Conservation (phyloP, 164 flowering plant species). For the Vitis riparia region DNA sequence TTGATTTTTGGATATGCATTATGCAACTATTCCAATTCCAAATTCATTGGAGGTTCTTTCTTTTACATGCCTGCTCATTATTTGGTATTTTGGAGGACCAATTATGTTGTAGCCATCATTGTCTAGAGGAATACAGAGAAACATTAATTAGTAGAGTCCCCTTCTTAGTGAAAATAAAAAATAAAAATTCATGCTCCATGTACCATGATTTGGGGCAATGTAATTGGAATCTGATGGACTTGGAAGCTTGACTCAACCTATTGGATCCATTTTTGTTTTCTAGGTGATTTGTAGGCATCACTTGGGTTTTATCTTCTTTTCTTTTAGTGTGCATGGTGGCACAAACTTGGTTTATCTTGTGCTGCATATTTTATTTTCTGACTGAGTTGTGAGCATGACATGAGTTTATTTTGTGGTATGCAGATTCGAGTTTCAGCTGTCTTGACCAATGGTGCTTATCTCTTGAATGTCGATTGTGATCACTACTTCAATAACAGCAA, state of each 20-base stretch:
- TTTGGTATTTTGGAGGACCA: neutral
- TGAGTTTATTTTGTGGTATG: slow-evolving; percentile 12
- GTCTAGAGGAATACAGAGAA: neutral
- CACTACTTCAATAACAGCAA: slow-evolving; percentile 99
- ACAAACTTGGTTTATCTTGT: neutral
- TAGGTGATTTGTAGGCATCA: neutral
- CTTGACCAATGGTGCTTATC: slow-evolving; percentile 92
- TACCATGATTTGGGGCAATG: neutral
- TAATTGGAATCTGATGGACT: neutral
- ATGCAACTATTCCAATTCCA: too few relatives aligned
- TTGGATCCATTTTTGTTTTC: neutral
- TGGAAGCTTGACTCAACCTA: too few relatives aligned
- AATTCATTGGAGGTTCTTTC: neutral
- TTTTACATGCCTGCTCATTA: neutral
- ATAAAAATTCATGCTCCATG: neutral
- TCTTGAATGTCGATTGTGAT: slow-evolving; percentile 98
- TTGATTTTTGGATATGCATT: neutral
- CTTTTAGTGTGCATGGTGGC: too few relatives aligned
- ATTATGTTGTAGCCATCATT: neutral
- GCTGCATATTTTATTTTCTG: neutral
- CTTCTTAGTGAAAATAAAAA: neutral
- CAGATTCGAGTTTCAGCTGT: slow-evolving; percentile 99
- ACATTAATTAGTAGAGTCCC: neutral
- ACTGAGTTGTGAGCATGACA: neutral
- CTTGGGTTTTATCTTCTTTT: neutral